Base-by-base conservation (phyloP, 2,329 filamentous ascomycete genomes). In the Pezicula radicicola region DNA sequence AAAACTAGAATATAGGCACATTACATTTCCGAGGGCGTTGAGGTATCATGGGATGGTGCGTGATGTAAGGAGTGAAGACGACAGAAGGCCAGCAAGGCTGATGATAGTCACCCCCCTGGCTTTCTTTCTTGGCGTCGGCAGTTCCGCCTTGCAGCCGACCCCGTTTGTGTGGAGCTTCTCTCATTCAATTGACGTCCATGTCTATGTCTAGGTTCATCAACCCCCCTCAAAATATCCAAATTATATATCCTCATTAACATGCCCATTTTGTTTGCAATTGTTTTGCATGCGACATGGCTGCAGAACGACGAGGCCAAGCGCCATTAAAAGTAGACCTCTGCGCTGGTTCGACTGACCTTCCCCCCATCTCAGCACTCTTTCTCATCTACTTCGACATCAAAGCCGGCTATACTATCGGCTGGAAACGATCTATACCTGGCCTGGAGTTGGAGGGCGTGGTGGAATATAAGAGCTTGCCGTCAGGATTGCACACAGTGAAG, bases 401-500 rank as follows among this genome's bases (percentile, higher is more conserved):
- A 70, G 87, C 91, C 64, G 91, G 91, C 75, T 96, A 87, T 71
- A 96, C 91, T 43, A 88, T 97, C 66, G 83, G 84, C 35, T 97
- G 94, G 94, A 91, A 95, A 70, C 84, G 83, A 59, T 83, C 87
- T 12, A 72, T 83, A 1, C 77, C 84, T 13, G 85, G 83, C 46
- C 79, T 93, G 72, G 78, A 81, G 70, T 80, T 97, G 46, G 89
- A 96, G 61, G 91, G 91, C 50, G 84, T 88, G 21, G 91, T 97
- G 64, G 94, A 99, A 72, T 99, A 91, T 80, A 97, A 97, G 72
- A 95, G 91, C 55, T 79, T 99, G 44, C 94, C 94, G 2, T 97
- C 93, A 0, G 94, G 94, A 21, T 72, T 97, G 46, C 94, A 99
- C 72, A 88, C 90, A 52, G 90, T 97, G 18, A 77, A 86, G 30